Conservation (phyloP, 2,329 filamentous ascomycete species). For the Botrytis galanthina region DNA sequence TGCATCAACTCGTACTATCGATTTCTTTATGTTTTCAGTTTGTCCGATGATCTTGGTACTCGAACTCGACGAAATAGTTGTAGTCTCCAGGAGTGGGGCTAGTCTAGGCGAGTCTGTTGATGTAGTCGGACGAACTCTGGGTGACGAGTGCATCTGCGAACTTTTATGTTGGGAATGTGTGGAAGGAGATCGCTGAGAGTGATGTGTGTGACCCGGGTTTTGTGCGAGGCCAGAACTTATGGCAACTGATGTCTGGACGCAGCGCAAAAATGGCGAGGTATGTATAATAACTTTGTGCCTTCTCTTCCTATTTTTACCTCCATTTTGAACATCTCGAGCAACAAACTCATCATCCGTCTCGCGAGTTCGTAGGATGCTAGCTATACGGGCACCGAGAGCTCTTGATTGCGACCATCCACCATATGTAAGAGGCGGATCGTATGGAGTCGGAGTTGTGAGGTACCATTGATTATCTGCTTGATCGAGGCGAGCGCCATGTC, state of each 20-base stretch:
- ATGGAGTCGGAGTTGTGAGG: conserved; percentile 85
- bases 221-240: conserved; percentile 83
- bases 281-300: conserved; percentile 82
- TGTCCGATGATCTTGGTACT: conserved; percentile 26
- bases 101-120: conserved; percentile 34
- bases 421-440: conserved; percentile 93
- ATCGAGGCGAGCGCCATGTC: conserved; percentile 92
- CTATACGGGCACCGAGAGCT: conserved; percentile 78
- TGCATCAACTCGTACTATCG: conserved; percentile 77
- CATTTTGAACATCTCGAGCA: conserved; percentile 23
- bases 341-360: conserved; percentile 41
- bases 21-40: conserved; percentile 47
- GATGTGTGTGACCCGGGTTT: conserved; percentile 43
- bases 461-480: conserved; percentile 96
- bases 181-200: conserved; percentile 34
- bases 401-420: conserved; percentile 88
- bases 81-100: conserved; percentile 34
- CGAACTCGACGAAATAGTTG: conserved; percentile 11
- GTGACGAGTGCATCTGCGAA: conserved; percentile 34
- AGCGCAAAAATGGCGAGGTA: conserved; percentile 89
- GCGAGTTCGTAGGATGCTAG: conserved; percentile 61
- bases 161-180: conserved; percentile 19
- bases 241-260: conserved; percentile 86
- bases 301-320: conserved; percentile 46
- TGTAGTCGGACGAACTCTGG: conserved; percentile 32